phyloP scores from a whole-genome alignment of 306 rosid species.

The Rosa multiflora region DNA sequence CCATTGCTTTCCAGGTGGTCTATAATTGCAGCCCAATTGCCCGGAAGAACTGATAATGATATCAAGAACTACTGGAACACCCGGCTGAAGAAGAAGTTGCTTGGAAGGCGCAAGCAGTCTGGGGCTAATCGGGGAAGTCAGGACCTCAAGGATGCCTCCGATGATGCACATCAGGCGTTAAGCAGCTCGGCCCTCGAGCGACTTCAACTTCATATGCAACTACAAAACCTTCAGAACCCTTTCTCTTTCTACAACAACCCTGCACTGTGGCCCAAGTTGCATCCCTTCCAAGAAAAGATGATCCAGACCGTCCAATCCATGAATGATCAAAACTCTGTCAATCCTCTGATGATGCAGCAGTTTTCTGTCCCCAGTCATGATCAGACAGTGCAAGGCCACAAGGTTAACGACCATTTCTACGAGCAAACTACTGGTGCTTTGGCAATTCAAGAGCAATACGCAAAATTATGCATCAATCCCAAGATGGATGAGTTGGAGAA shows the following conservation, averaged over 20 bases:
- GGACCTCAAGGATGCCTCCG: conserved; percentile 29
- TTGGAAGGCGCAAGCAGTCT: conserved; percentile 79
- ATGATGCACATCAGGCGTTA: conserved; percentile 39
- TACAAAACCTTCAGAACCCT: conserved; percentile 81
- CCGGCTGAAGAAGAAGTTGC: conserved; percentile 81
- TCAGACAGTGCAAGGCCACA: conserved; percentile 24
- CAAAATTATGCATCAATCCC: conserved; percentile 15
- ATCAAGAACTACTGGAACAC: conserved; percentile 99
- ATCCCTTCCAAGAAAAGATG: conserved; percentile 71
- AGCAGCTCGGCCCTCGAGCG: conserved; percentile 89
- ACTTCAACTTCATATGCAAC: conserved; percentile 96
- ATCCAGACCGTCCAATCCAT: conserved; percentile 52
- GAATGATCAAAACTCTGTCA: conserved; percentile 30
- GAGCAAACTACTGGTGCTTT: conserved; percentile 17
- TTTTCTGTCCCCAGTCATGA: conserved; percentile 24
- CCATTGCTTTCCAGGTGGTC: conserved; percentile 72
- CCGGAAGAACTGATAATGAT: conserved; percentile 98
- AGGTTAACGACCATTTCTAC: conserved; percentile 16
- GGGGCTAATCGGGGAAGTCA: conserved; percentile 20
- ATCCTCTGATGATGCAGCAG: conserved; percentile 38
- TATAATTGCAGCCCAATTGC: conserved; percentile 94
- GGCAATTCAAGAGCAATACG: conserved; percentile 27
- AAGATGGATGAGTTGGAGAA: conserved; percentile 36
- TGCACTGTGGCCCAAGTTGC: conserved; percentile 84
- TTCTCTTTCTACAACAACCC: conserved; percentile 59